Evolutionary conservation across 495 filamentous ascomycete genomes (phyloP).

Genomic region (Glonium stellatum): DNA sequence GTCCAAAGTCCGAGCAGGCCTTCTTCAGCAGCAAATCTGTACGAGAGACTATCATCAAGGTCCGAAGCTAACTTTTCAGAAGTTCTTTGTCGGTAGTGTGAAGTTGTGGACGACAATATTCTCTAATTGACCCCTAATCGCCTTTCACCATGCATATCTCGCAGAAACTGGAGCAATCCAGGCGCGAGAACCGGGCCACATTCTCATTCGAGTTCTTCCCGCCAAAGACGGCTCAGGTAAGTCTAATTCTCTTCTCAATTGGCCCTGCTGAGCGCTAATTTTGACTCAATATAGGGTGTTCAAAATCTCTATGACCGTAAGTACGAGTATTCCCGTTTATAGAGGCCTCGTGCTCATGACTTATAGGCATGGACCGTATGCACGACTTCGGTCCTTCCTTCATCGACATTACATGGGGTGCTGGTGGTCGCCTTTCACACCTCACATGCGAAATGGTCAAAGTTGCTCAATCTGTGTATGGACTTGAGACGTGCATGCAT

Average conservation of each 20-base stretch:
- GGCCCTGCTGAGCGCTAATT: background rate
- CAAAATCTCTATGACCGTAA: conserved; percentile 94
- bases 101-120: background rate
- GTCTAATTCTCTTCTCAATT: conserved; percentile 2
- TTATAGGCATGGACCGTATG: conserved; percentile 82
- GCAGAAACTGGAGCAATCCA: conserved; percentile 81
- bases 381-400: conserved; percentile 86
- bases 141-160: conserved; percentile 67
- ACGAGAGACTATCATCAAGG: background rate
- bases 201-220: conserved; percentile 99
- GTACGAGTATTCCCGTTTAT: conserved; percentile 14
- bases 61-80: too few relatives aligned
- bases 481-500: conserved; percentile 98
- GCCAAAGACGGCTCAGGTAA: conserved; percentile 86
- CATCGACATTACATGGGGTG: conserved; percentile 98
- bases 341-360: conserved; percentile 14
- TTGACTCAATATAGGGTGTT: conserved; percentile 57
- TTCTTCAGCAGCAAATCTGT: background rate
- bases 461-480: conserved; percentile 92
- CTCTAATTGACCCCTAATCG: conserved; percentile 1
- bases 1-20: background rate
- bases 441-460: conserved; percentile 97
- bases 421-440: conserved; percentile 81
- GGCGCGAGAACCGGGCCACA: conserved; percentile 64
- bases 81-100: too few relatives aligned